These are phyloP conservation scores for Zhuliangozyma blackwelliae DNA, from an alignment of 1,139 yeast species.

Conservation along the genomic window DNA sequence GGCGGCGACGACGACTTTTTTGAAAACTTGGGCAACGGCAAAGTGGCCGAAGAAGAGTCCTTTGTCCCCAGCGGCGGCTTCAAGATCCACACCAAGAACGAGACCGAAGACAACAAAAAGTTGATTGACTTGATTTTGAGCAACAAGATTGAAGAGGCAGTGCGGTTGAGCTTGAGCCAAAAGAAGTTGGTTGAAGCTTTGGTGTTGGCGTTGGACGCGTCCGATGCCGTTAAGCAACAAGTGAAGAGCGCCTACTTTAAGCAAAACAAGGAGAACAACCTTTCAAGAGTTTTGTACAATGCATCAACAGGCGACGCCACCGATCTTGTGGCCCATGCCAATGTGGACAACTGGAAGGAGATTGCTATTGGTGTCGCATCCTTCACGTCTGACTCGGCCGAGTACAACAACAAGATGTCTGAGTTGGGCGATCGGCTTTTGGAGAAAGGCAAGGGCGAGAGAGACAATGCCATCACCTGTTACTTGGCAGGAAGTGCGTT, in stretches of 20 bases:
- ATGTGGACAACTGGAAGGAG: slow-evolving; percentile 77
- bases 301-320: slow-evolving; percentile 55
- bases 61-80: slow-evolving; percentile 48
- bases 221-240: slow-evolving; percentile 57
- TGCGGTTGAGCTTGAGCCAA: slow-evolving; percentile 59
- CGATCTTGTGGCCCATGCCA: slow-evolving; percentile 76
- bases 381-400: slow-evolving; percentile 42
- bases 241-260: slow-evolving; percentile 71
- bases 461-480: slow-evolving; percentile 74
- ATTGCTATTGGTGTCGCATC: slow-evolving; percentile 69
- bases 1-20: slow-evolving; percentile 42
- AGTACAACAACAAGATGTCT: slow-evolving; percentile 53
- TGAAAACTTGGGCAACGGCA: slow-evolving; percentile 37
- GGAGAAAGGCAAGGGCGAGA: slow-evolving; percentile 18
- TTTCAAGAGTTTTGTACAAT: slow-evolving; percentile 72
- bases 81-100: slow-evolving; percentile 22
- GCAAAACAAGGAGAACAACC: slow-evolving; percentile 49
- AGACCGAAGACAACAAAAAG: slow-evolving; percentile 29
- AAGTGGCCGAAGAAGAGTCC: slow-evolving; percentile 13
- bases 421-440: slow-evolving; percentile 68
- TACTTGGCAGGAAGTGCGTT: slow-evolving; percentile 80
- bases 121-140: slow-evolving; percentile 56
- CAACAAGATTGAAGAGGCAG: slow-evolving; percentile 67
- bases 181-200: slow-evolving; percentile 75
- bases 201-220: slow-evolving; percentile 69